These are phyloP conservation scores for Solanum piurae DNA, from an alignment of 257 asterid genomes.

Conservation along the genomic window DNA sequence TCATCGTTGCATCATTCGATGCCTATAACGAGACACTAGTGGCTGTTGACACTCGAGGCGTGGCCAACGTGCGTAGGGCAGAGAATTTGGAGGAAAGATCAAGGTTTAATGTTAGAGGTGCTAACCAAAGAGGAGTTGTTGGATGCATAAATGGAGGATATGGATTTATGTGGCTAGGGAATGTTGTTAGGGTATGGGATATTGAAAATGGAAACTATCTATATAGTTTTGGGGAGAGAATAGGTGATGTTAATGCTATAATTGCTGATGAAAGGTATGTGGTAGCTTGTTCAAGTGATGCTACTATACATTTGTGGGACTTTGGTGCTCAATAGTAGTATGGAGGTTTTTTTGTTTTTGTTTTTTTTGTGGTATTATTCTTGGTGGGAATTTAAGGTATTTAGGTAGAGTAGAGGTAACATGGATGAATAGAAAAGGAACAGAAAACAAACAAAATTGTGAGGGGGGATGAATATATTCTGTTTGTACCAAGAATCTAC, in stretches of 20 bases:
- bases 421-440: not conserved
- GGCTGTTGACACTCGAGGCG: slow-evolving; percentile 34
- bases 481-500: not conserved
- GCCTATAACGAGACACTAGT: slow-evolving; percentile 27
- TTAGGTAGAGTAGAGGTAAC: not conserved
- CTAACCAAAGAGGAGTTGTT: slow-evolving; percentile 21
- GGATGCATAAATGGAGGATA: slow-evolving; percentile 73
- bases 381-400: not conserved
- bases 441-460: not conserved
- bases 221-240: slow-evolving; percentile 56
- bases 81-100: slow-evolving; percentile 33
- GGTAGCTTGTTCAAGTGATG: slow-evolving; percentile 50
- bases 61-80: slow-evolving; percentile 33
- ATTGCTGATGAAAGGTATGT: slow-evolving; percentile 55
- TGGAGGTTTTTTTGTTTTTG: not conserved
- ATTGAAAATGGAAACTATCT: slow-evolving; percentile 42
- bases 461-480: not conserved
- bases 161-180: slow-evolving; percentile 34
- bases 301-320: slow-evolving; percentile 68
- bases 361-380: not conserved
- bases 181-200: slow-evolving; percentile 74
- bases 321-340: slow-evolving; percentile 43
- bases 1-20: slow-evolving; percentile 46
- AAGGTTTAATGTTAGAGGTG: slow-evolving; percentile 47
- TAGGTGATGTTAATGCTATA: slow-evolving; percentile 35